Evolutionary conservation across 2,329 filamentous ascomycete species (phyloP), one percentile per base, ranked within the genome.

Genomic region (Penicillium oxalicum): DNA sequence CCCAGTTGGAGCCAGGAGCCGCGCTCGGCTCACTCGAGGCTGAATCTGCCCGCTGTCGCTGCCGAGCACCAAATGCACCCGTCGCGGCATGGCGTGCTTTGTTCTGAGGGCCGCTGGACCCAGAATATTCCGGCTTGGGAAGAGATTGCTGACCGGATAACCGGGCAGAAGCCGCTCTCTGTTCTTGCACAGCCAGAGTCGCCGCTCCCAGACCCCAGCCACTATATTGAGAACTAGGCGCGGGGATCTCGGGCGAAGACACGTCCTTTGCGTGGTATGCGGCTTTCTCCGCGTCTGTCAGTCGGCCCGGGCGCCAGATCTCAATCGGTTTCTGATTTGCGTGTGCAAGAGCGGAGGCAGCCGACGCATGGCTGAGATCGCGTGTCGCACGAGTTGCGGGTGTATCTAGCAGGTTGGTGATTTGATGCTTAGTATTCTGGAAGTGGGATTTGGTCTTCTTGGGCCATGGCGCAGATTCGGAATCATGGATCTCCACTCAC

Each of bases 51-150:
- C 87, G 78, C 50, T 77, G 78, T 49, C 87, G 78, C 50, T 77
- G 78, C 49, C 84, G 78, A 40, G 70, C 75, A 27, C 80, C 75
- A 71, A 89, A 83, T n/a, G 88, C 88, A 27, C 83, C 87, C 43
- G 84, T 86, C 9, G 89, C 90, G 37, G 89, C 89, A 33, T 80
- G 73, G 40, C 91, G 74, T 1, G 89, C 89, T 50, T 81, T 83
- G 52, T 80, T 84, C 51, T 84, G 77, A 24, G 40, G 45, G 28
- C 45, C 32, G 32, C 47, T 40, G 4, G 9, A 28, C 86, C 13
- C 86, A 86, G 33, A 53, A 7, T n/a, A 44, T 25, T 64, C 58
- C 25, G 58, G 45, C 24, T 57, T 58, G n/a, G 52, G 36, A 26
- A n/a, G 45, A 5, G 41, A 29, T 9, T 50, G 45, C n/a, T 51